Evolutionary conservation across 2,329 filamentous ascomycete genomes (phyloP).

Genomic region (Colletotrichum lindemuthianum): DNA sequence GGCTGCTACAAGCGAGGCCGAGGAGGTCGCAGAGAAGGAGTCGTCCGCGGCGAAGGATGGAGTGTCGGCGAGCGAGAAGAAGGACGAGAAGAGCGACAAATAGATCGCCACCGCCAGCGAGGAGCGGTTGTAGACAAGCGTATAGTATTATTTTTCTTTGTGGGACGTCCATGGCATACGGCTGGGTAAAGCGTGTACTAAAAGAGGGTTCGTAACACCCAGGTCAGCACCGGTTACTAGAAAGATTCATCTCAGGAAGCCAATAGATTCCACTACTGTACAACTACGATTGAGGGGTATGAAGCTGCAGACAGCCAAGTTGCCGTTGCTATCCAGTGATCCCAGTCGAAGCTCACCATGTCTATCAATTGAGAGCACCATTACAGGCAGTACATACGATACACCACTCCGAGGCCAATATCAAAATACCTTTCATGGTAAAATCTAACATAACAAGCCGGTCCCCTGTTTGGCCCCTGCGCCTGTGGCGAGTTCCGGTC

Average conservation of each 20-base stretch:
- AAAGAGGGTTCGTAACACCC: slow-evolving; percentile 34
- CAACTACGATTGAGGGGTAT: slow-evolving; percentile 12
- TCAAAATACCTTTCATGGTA: no score
- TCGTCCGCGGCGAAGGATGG: slow-evolving; percentile 44
- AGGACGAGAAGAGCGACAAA: slow-evolving; percentile 53
- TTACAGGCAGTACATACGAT: no score
- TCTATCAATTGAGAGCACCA: no score
- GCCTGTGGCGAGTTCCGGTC: neutral
- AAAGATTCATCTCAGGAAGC: slow-evolving; percentile 36
- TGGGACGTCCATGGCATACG: slow-evolving; percentile 36
- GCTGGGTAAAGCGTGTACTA: slow-evolving; percentile 37
- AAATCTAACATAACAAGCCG: no score
- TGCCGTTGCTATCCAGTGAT: no score
- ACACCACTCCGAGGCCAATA: no score
- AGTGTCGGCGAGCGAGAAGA: slow-evolving; percentile 44
- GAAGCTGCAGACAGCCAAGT: no score
- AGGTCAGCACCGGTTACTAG: slow-evolving; percentile 35
- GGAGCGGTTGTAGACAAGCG: slow-evolving; percentile 37
- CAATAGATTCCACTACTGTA: slow-evolving; percentile 36
- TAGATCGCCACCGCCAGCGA: slow-evolving; percentile 29
- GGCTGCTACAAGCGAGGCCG: slow-evolving; percentile 44
- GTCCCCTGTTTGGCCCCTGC: no score
- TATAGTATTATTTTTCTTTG: slow-evolving; percentile 33
- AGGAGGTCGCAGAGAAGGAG: slow-evolving; percentile 51
- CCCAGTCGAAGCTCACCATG: no score